Evolutionary conservation across 768 basidiomycete species (phyloP).

Genomic region (Rossbeevera mucosa): DNA sequence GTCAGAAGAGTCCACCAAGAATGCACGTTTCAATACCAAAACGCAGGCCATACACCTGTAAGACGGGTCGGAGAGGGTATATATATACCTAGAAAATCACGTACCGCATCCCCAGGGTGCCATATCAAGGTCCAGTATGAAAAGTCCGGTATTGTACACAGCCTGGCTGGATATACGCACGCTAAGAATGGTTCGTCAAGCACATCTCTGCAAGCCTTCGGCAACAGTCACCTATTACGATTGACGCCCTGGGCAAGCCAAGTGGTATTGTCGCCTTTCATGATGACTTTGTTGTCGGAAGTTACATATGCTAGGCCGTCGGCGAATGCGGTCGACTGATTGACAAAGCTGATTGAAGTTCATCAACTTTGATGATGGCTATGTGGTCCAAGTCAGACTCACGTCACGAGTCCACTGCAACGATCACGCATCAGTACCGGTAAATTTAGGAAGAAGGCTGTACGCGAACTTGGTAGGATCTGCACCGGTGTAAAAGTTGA

Average conservation of each 20-base stretch:
- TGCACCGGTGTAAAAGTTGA: constrained; percentile 50
- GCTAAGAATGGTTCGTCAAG: constrained; percentile 32
- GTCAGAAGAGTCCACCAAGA: constrained; percentile 4
- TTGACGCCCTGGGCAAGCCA: constrained; percentile 48
- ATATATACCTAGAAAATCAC: not conserved
- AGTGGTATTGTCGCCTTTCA: constrained; percentile 72
- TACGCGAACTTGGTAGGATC: constrained; percentile 60
- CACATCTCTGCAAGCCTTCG: not conserved
- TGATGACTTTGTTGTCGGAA: constrained; percentile 57
- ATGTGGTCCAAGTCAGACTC: constrained; percentile 30
- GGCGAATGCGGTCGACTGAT: constrained; percentile 48
- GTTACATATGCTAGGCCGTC: constrained; percentile 53
- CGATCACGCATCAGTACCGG: constrained; percentile 11
- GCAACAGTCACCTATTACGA: constrained; percentile 50
- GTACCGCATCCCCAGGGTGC: constrained; percentile 88
- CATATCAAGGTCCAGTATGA: constrained; percentile 76
- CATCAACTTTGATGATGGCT: not conserved
- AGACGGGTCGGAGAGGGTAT: constrained; percentile 2
- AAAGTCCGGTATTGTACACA: constrained; percentile 71
- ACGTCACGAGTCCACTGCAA: constrained; percentile 68
- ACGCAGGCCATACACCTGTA: constrained; percentile 78
- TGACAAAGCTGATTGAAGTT: constrained; percentile 51
- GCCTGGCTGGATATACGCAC: constrained; percentile 70
- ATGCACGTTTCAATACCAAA: constrained; percentile 46
- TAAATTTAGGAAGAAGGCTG: constrained; percentile 5